Conservation (phyloP, 192 early-diverging fungal species). For the Umbelopsis ramanniana region DNA sequence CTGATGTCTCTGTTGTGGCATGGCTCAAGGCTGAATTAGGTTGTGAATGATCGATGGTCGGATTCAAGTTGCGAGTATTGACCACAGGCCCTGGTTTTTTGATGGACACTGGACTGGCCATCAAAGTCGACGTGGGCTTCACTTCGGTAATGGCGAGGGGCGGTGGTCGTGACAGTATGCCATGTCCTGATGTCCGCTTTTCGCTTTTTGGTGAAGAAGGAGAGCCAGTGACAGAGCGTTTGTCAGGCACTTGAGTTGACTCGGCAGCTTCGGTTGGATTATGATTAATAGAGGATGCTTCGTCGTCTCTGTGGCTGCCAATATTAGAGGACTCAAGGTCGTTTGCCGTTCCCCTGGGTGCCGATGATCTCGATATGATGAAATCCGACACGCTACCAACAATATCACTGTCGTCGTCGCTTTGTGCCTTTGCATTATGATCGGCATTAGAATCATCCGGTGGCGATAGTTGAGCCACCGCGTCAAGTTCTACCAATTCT, state of each 20-base stretch:
- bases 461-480: not conserved
- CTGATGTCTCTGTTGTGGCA: not conserved
- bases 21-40: constrained; percentile 6
- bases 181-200: not conserved
- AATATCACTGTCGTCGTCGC: constrained; percentile 3
- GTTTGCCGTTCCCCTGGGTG: not conserved
- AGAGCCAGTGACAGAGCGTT: not conserved
- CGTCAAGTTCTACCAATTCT: not conserved
- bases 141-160: not conserved
- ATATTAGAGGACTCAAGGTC: not conserved
- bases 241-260: not conserved
- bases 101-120: constrained; percentile 4
- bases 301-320: constrained; percentile 8
- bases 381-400: constrained; percentile 6
- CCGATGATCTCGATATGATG: constrained; percentile 9
- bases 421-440: not conserved
- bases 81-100: not conserved
- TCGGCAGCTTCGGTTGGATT: not conserved
- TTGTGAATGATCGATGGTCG: not conserved
- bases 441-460: not conserved
- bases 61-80: constrained; percentile 2
- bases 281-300: not conserved
- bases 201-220: not conserved
- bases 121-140: not conserved
- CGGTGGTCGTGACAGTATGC: constrained; percentile 1